A percentile compares a stretch with the other conserved stretches of the same genome.
phyloP scores from a whole-genome alignment of 805 yeast species.

The Metschnikowia cubensis region DNA sequence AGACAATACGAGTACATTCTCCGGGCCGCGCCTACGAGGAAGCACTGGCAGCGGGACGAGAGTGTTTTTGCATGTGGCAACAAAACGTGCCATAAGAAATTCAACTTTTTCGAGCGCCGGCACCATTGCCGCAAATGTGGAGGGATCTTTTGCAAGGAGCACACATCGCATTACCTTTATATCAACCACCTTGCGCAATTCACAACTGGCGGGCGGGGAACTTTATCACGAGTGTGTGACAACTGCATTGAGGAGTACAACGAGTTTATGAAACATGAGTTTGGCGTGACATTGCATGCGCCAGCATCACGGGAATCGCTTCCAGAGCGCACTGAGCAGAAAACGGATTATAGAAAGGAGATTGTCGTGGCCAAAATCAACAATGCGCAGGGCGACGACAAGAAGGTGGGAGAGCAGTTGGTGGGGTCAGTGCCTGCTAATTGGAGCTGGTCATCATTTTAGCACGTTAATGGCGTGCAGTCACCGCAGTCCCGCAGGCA shows the following conservation, averaged over 20 bases:
- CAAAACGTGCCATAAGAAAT: conserved; percentile 52
- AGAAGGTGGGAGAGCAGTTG: conserved; percentile 21
- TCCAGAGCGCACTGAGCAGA: conserved; percentile 4
- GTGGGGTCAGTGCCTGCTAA: conserved; percentile 62
- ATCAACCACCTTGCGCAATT: conserved; percentile 58
- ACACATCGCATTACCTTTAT: conserved; percentile 54
- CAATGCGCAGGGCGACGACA: conserved; percentile 3
- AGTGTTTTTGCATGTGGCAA: conserved; percentile 59
- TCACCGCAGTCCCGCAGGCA: too few species aligned
- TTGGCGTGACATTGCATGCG: conserved; percentile 25
- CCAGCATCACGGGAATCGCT: conserved; percentile 10
- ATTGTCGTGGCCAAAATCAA: conserved; percentile 7
- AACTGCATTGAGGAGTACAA: conserved; percentile 61
- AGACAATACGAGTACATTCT: conserved; percentile 26
- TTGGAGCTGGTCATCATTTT: conserved; percentile 79
- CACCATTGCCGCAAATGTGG: conserved; percentile 89
- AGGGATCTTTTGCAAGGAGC: conserved; percentile 70
- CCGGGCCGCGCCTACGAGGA: conserved; percentile 47
- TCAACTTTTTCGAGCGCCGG: conserved; percentile 73
- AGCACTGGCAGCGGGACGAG: conserved; percentile 75
- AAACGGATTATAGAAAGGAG: conserved; percentile 10
- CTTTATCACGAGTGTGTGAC: conserved; percentile 67
- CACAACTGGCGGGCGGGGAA: conserved; percentile 64
- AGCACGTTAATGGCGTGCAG: conserved; percentile 6
- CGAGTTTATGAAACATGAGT: conserved; percentile 40